Conservation (phyloP, 768 basidiomycete species). For the Tricholoma saponaceum region DNA sequence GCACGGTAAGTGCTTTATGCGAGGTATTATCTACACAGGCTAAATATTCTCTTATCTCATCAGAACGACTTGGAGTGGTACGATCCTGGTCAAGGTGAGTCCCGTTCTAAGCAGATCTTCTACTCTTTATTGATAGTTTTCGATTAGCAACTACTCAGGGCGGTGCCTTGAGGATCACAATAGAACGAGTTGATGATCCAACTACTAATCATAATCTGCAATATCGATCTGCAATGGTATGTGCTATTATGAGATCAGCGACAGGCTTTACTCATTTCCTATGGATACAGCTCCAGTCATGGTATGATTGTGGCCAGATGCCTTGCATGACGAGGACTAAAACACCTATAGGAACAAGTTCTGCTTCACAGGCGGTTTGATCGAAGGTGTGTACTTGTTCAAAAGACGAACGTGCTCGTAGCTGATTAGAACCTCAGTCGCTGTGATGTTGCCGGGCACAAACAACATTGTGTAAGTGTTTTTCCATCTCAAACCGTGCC, state of each 20-base stretch:
- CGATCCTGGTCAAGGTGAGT: constrained; percentile 46
- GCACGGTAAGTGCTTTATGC: constrained; percentile 35
- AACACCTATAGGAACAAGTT: constrained; percentile 44
- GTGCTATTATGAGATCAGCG: constrained; percentile 13
- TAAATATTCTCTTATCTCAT: neutral
- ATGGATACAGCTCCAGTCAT: constrained; percentile 28
- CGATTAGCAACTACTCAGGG: constrained; percentile 53
- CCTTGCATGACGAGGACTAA: neutral
- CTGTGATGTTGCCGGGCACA: constrained; percentile 29
- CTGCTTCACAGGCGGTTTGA: constrained; percentile 77
- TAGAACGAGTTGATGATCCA: constrained; percentile 47
- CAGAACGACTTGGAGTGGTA: constrained; percentile 78
- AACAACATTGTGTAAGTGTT: constrained; percentile 23
- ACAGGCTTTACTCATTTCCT: neutral
- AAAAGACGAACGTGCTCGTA: neutral
- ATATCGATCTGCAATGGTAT: constrained; percentile 52
- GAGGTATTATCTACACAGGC: neutral
- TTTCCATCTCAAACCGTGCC: constrained; percentile 6
- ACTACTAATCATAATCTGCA: constrained; percentile 59
- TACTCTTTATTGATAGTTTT: neutral
- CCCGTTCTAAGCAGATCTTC: neutral
- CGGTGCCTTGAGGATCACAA: constrained; percentile 69
- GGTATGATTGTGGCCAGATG: constrained; percentile 13
- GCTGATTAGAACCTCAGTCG: constrained; percentile 14
- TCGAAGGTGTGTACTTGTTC: constrained; percentile 38